Evolutionary conservation across 2,329 filamentous ascomycete species (phyloP), one percentile per base, ranked within the genome.

Genomic region (Fusarium euwallaceae): DNA sequence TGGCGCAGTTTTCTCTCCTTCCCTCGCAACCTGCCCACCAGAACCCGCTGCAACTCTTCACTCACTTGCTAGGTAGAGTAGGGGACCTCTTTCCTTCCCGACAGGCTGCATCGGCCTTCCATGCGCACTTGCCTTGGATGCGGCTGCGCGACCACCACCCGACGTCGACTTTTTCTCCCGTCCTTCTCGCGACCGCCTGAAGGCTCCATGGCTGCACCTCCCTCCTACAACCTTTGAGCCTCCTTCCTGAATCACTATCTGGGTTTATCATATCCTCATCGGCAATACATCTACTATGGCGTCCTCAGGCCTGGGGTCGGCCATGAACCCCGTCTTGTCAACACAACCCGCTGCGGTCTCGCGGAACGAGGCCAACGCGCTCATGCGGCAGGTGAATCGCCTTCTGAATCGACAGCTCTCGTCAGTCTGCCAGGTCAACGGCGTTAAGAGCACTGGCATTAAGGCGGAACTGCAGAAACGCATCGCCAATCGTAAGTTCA

Each of bases 391-490:
- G 64, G 82, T 87, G 17, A 82, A 87, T 69, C 81, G 82, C 14
- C 81, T 91, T 24, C 83, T 89, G 34, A 91, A 91, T 78, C 84
- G 86, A 22, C 92, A 95, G 78, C 89, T 98, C 59, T 94, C 95
- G 78, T 88, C 88, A 62, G 92, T 98, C 75, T 93, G 96, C 80
- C 89, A 91, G 73, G 86, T 89, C 70, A 94, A 97, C 84, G 89
- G 91, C 56, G 86, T 97, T 39, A 89, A 90, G 75, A 93, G 94
- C 70, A 94, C 92, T 32, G 97, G 97, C 22, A 92, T 97, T 79
- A 99, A 99, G 87, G 90, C 91, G 37, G 90, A 93, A 48, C 86
- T 98, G 69, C 95, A 98, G 83, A 85, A 86, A 68, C 92, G 96
- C 78, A 93, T 98, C 71, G 90, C 93, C 73, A 87, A 90, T 69